Conservation (phyloP, 2,329 filamentous ascomycete species). For the Neonectria ditissima region DNA sequence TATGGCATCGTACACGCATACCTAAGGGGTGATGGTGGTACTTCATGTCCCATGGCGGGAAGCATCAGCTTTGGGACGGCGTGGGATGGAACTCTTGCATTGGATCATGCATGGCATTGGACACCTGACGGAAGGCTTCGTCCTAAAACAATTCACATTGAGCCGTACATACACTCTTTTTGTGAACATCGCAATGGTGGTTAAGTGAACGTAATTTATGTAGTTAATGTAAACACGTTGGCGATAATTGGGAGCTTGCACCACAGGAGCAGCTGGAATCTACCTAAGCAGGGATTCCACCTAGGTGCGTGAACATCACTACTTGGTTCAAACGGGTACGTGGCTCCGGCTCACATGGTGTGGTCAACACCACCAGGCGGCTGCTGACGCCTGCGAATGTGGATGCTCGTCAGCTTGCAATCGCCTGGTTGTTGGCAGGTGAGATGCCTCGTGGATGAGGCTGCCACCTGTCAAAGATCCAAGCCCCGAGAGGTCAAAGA, state of each 20-base stretch:
- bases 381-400: neutral
- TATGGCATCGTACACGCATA: slow-evolving; percentile 20
- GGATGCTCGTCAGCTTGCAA: neutral
- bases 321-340: neutral
- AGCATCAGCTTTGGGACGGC: slow-evolving; percentile 18
- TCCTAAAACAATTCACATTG: slow-evolving; percentile 16
- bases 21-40: slow-evolving; percentile 3
- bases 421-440: too few relatives aligned
- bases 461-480: neutral
- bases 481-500: too few relatives aligned
- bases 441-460: too few relatives aligned
- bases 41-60: slow-evolving; percentile 12
- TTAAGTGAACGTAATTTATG: neutral
- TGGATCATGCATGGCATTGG: slow-evolving; percentile 13
- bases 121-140: slow-evolving; percentile 5
- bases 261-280: neutral
- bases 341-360: neutral
- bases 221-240: neutral
- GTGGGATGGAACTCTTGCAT: slow-evolving; percentile 13
- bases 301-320: neutral
- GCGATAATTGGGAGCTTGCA: neutral
- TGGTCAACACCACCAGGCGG: neutral
- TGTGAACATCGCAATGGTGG: neutral
- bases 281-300: neutral
- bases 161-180: neutral